Base-by-base conservation (phyloP, 164 flowering plant species). In the Aristolochia fimbriata region DNA sequence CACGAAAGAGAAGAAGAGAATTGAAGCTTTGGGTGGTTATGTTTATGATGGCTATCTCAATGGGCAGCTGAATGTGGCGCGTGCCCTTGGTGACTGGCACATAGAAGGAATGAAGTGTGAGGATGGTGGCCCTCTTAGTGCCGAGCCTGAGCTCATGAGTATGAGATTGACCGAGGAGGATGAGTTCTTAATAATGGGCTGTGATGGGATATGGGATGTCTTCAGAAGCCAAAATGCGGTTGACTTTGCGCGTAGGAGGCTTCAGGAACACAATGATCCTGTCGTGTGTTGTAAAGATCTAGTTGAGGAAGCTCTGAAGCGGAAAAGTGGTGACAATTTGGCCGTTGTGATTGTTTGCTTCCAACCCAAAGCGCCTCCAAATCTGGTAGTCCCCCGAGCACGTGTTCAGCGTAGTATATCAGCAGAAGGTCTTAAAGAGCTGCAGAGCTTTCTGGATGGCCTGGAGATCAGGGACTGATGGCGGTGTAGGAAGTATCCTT, bases 161-260 rank as follows among this genome's bases (percentile, higher is more conserved):
- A 74, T 73, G 25, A 73, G 60, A 52, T 73, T 92, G 21, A 83
- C 91, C 1, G 80, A 78, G 63, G 98, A 89, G 60, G 96, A 92
- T 61, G 98, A 92, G 65, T 92, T 92, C 70, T 80, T 92, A 51
- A 87, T 92, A 59, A 80, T 92, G 23, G 97, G 90, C 10, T 89
- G 98, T 65, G 98, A 92, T 65, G 98, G 98, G 55, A 66, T 92
- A n/a, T 92, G 98, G 98, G 98, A 92, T 64, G 98, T 92, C 7
- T 89, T 92, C 57, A 71, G 76, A 69, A 89, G 96, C 81, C 97
- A 92, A 67, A 87, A 87, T 65, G 98, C 98, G 1, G 94, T 92
- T 6, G 96, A 89, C 70, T 89, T 92, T 77, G 94, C 91, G 17
- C 78, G 98, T 19, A 66, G 93, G 62, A 76, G 77, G 70, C 91